Evolutionary conservation across 1,284 basidiomycete genomes (phyloP).

Genomic region (Ganoderma sp.): DNA sequence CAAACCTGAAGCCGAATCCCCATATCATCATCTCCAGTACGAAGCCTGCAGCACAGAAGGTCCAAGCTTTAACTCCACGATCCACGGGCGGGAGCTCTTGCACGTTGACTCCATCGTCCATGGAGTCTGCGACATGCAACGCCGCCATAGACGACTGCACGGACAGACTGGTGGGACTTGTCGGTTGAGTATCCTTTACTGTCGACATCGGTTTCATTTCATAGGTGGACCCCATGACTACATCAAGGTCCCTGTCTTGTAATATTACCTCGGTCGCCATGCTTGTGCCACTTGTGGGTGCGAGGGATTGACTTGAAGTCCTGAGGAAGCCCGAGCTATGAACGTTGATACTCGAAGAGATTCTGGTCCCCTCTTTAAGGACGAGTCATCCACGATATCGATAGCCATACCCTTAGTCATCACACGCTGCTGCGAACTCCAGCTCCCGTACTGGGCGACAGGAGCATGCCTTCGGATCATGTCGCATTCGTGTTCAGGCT

Average conservation of each 20-base stretch:
- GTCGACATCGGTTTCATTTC: background rate
- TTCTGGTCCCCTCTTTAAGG: background rate
- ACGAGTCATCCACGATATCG: background rate
- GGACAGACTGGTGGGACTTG: background rate
- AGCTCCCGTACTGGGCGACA: background rate
- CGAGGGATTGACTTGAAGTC: background rate
- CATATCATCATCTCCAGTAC: conserved; percentile 47
- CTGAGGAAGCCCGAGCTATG: background rate
- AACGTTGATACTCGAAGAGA: too few species aligned
- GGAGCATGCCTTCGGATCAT: background rate
- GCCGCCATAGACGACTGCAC: background rate
- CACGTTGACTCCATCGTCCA: conserved; percentile 12
- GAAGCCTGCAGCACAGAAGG: conserved; percentile 24
- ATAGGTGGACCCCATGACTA: background rate
- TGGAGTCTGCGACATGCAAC: background rate
- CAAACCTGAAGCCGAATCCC: conserved; percentile 38
- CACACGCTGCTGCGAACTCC: background rate
- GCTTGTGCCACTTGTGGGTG: background rate
- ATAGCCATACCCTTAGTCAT: background rate
- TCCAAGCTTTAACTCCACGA: conserved; percentile 13
- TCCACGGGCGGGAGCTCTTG: conserved; percentile 21
- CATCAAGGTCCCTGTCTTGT: background rate
- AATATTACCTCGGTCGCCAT: background rate
- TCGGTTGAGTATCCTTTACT: background rate
- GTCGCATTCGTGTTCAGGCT: background rate